Conservation (phyloP, 2,329 filamentous ascomycete genomes). For the Aotearoamyces nothofagi region DNA sequence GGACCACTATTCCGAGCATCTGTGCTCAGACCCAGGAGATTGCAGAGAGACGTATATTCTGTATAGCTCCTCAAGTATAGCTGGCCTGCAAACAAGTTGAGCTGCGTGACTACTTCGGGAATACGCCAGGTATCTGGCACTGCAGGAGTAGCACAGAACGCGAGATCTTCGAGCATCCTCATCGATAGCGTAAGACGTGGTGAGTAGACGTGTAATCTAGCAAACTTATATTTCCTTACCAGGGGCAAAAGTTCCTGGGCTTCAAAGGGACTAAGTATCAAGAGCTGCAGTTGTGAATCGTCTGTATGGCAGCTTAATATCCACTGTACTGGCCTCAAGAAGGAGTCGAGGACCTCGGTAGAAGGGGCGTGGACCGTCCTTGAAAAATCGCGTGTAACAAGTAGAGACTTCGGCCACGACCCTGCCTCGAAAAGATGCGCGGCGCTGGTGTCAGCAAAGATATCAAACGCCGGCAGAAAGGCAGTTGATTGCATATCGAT, state of each 20-base stretch:
- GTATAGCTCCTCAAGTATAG: conserved; percentile 39
- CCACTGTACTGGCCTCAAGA: conserved; percentile 38
- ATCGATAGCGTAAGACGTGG: conserved; percentile 25
- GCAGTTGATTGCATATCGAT: conserved; percentile 16
- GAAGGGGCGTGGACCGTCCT: conserved; percentile 22
- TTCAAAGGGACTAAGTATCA: conserved; percentile 46
- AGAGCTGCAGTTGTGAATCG: conserved; percentile 14
- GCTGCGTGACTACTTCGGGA: conserved; percentile 21
- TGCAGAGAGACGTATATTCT: conserved; percentile 38
- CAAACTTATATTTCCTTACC: conserved; percentile 21
- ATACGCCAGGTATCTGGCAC: conserved; percentile 8
- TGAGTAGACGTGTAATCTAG: conserved; percentile 34
- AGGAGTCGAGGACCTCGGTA: conserved; percentile 24
- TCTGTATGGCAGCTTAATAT: conserved; percentile 24
- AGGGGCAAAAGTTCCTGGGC: conserved; percentile 31
- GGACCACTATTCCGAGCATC: conserved; percentile 3
- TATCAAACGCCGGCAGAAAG: conserved; percentile 29
- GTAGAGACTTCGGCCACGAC: conserved; percentile 24
- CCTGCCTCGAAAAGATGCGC: conserved; percentile 17
- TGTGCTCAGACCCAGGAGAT: conserved; percentile 32
- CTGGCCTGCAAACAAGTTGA: conserved; percentile 55
- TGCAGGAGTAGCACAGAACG: conserved; percentile 25
- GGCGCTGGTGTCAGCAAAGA: conserved; percentile 26
- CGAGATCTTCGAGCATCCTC: conserved; percentile 27
- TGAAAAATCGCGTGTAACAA: conserved; percentile 35